phyloP scores from a whole-genome alignment of 2,329 filamentous ascomycete genomes.

The Chalaropsis ovoidea region DNA sequence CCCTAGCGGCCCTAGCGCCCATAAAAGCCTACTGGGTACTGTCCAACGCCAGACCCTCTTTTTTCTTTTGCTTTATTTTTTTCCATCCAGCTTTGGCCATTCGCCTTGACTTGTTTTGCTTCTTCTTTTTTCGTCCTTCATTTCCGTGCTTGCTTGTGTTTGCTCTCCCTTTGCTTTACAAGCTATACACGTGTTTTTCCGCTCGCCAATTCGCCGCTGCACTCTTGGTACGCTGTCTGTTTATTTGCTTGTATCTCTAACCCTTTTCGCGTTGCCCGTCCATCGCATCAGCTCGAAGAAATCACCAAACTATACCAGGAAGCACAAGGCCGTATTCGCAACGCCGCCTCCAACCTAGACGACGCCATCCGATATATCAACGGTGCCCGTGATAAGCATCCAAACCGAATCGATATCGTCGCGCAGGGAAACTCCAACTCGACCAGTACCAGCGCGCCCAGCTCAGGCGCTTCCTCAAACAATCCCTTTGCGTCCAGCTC shows the following conservation, averaged over 20 bases:
- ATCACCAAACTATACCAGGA: slow-evolving; percentile 52
- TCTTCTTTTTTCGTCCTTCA: not conserved
- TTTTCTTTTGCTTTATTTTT: slow-evolving; percentile 14
- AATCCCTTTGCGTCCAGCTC: slow-evolving; percentile 37
- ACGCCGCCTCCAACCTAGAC: slow-evolving; percentile 56
- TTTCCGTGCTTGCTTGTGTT: not conserved
- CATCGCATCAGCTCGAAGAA: slow-evolving; percentile 43
- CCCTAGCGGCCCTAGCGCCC: not conserved
- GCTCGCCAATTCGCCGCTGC: not conserved
- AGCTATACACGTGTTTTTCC: not conserved
- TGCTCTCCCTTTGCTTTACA: too few species aligned
- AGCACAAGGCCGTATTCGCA: slow-evolving; percentile 60
- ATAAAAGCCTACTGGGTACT: not conserved
- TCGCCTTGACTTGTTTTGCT: not conserved
- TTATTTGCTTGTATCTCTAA: not conserved
- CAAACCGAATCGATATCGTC: slow-evolving; percentile 61
- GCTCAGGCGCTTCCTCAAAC: slow-evolving; percentile 33
- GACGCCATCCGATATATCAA: slow-evolving; percentile 63
- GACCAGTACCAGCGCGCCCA: slow-evolving; percentile 33
- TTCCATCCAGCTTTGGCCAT: not conserved
- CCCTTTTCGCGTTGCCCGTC: slow-evolving; percentile 26
- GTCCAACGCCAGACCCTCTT: not conserved
- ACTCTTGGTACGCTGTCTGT: not conserved
- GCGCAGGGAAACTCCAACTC: slow-evolving; percentile 36
- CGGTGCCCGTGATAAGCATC: slow-evolving; percentile 57